Evolutionary conservation across 78 protist species (phyloP).

Genomic region (Dictyostelium discoideum): dicty_2.7 NC_007088.5:7534501-7535000

Average conservation of each 20-base stretch:
- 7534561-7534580: constrained; percentile 80
- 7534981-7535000: not conserved
- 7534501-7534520: constrained; percentile 65
- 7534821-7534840: no score
- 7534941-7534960: not conserved
- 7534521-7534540: constrained; percentile 74
- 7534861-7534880: not conserved
- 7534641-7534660: not conserved
- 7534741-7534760: constrained; percentile 91
- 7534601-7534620: not conserved
- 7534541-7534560: constrained; percentile 84
- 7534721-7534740: constrained; percentile 86
- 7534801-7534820: not conserved
- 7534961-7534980: no score
- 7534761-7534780: constrained; percentile 91
- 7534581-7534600: not conserved
- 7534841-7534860: not conserved
- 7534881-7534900: not conserved
- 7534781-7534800: constrained; percentile 40
- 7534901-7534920: not conserved
- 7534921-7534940: not conserved
- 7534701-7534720: not conserved
- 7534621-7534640: not conserved
- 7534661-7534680: not conserved
- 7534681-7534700: not conserved